These are phyloP conservation scores for Sequoiadendron giganteum DNA, from an alignment of 75 land plant species.

Conservation along the genomic window DNA sequence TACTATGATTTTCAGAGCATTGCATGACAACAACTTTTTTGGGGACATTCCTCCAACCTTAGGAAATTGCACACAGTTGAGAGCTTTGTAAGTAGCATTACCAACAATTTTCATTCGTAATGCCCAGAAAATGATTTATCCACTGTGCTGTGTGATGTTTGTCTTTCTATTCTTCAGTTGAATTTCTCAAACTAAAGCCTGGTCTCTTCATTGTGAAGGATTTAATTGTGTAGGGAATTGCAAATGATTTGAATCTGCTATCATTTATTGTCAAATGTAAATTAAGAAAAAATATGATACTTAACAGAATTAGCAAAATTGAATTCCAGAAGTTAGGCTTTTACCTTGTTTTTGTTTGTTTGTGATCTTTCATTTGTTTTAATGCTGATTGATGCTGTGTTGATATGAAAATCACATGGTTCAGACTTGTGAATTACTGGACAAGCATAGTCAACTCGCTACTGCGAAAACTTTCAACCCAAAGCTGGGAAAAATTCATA, in stretches of 20 bases:
- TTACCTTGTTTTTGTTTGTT: too few species aligned
- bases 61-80: conserved; percentile 70
- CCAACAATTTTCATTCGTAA: background rate
- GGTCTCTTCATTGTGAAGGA: background rate
- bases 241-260: background rate
- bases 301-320: too few species aligned
- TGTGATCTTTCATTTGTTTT: background rate
- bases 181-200: background rate
- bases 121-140: background rate
- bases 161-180: background rate
- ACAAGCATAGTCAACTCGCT: too few species aligned
- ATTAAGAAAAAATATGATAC: too few species aligned
- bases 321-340: too few species aligned
- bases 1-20: conserved; percentile 42
- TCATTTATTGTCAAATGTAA: background rate
- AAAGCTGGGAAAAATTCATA: too few species aligned
- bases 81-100: conserved; percentile 58
- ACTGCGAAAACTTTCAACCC: too few species aligned
- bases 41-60: conserved; percentile 55
- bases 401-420: too few species aligned
- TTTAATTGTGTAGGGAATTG: background rate
- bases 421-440: too few species aligned
- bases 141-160: background rate
- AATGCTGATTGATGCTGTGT: background rate
- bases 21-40: conserved; percentile 83